These are phyloP conservation scores for Fraxinus greggii DNA, from an alignment of 305 asterid genomes.

Conservation along the genomic window DNA sequence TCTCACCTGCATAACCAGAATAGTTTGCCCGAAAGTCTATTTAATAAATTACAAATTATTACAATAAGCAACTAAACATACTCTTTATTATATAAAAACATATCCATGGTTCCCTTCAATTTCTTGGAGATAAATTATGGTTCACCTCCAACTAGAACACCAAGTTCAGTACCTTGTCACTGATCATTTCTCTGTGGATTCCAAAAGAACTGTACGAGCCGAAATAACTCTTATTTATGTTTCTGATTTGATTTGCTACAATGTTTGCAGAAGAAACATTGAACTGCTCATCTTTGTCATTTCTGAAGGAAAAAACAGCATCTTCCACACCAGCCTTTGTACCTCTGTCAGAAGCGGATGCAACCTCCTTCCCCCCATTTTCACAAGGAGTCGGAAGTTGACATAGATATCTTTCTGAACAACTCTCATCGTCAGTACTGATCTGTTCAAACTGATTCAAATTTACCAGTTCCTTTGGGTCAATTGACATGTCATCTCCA, in stretches of 20 bases:
- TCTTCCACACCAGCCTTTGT: conserved; percentile 22
- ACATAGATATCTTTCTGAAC: conserved; percentile 26
- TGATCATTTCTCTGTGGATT: conserved; percentile 93
- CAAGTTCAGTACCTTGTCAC: conserved; percentile 72
- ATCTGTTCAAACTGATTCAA: conserved; percentile 47
- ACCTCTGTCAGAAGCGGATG: conserved; percentile 29
- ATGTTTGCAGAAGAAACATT: conserved; percentile 30
- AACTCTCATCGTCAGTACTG: conserved; percentile 40
- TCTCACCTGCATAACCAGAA: conserved; percentile 59
- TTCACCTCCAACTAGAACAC: not conserved
- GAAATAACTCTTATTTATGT: conserved; percentile 65
- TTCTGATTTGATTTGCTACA: conserved; percentile 43
- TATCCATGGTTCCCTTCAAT: conserved; percentile 1
- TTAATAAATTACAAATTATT: conserved; percentile 1
- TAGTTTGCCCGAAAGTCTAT: conserved; percentile 13
- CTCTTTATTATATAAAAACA: not conserved
- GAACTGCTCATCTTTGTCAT: conserved; percentile 19
- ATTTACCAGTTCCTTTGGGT: conserved; percentile 43
- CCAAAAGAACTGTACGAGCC: conserved; percentile 82
- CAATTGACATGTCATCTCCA: conserved; percentile 36
- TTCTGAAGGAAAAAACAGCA: conserved; percentile 24
- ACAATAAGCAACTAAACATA: not conserved
- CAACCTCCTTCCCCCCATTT: conserved; percentile 39
- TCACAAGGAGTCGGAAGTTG: conserved; percentile 28
- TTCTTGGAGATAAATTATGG: not conserved